Evolutionary conservation across 257 asterid genomes (phyloP).

Genomic region (Petunia axillaris): DNA sequence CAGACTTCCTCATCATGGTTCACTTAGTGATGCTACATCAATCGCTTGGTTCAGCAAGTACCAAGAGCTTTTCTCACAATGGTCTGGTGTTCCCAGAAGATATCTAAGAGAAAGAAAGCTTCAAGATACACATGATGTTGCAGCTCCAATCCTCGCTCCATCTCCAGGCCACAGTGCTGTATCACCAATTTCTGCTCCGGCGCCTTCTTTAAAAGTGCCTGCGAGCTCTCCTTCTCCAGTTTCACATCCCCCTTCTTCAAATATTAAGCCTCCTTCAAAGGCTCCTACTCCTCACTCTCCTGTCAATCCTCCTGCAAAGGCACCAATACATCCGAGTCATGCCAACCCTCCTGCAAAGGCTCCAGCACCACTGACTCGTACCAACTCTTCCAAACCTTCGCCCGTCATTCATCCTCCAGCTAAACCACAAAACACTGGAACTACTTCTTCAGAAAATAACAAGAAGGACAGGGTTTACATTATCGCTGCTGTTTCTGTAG

Average conservation of each 20-base stretch:
- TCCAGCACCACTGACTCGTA: slow-evolving; percentile 26
- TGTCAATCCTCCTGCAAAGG: slow-evolving; percentile 14
- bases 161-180: slow-evolving; percentile 36
- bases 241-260: slow-evolving; percentile 33
- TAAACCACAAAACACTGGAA: slow-evolving; percentile 27
- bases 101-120: slow-evolving; percentile 45
- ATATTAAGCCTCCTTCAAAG: slow-evolving; percentile 20
- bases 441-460: slow-evolving; percentile 26
- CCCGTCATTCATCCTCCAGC: slow-evolving; percentile 23
- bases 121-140: not conserved
- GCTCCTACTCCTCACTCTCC: slow-evolving; percentile 29
- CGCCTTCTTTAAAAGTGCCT: slow-evolving; percentile 26
- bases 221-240: slow-evolving; percentile 38
- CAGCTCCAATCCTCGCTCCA: slow-evolving; percentile 23
- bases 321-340: slow-evolving; percentile 8
- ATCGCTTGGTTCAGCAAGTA: slow-evolving; percentile 29
- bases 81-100: slow-evolving; percentile 64
- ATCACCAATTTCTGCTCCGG: slow-evolving; percentile 33
- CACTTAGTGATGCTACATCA: slow-evolving; percentile 7
- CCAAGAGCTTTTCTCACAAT: slow-evolving; percentile 38
- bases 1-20: slow-evolving; percentile 26
- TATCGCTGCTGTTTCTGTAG: slow-evolving; percentile 44
- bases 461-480: slow-evolving; percentile 31
- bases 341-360: slow-evolving; percentile 18
- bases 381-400: slow-evolving; percentile 23